Evolutionary conservation across 768 basidiomycete genomes (phyloP).

Genomic region (Tricholoma hemisulphureum): DNA sequence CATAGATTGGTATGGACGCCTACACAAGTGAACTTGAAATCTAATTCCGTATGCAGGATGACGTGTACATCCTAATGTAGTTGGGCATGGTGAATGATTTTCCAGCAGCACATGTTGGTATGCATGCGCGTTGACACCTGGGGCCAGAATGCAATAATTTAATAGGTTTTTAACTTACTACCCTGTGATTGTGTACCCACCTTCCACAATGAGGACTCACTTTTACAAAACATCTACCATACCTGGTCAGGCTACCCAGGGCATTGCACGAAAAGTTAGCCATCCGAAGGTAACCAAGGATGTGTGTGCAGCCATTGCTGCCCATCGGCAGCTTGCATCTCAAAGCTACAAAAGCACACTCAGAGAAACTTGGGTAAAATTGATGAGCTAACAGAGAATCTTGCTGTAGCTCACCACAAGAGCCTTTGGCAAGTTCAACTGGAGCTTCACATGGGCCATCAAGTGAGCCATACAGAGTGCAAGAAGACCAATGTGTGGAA

Average conservation of each 20-base stretch:
- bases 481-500: slow-evolving; percentile 11
- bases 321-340: background rate
- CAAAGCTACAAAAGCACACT: background rate
- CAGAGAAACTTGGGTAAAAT: background rate
- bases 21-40: background rate
- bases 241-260: background rate
- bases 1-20: too few species aligned
- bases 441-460: background rate
- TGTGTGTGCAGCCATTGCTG: background rate
- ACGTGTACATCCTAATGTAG: background rate
- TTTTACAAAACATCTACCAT: background rate
- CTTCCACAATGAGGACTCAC: background rate
- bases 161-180: background rate
- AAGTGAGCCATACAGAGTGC: background rate
- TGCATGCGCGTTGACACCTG: background rate
- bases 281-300: background rate
- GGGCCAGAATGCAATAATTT: background rate
- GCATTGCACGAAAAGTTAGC: background rate
- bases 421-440: slow-evolving; percentile 5
- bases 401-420: slow-evolving; percentile 6
- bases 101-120: background rate
- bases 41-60: background rate
- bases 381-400: background rate
- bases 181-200: background rate
- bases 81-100: background rate